These are phyloP conservation scores for Alternaria burnsii DNA, from an alignment of 2,329 filamentous ascomycete species.

Conservation along the genomic window DNA sequence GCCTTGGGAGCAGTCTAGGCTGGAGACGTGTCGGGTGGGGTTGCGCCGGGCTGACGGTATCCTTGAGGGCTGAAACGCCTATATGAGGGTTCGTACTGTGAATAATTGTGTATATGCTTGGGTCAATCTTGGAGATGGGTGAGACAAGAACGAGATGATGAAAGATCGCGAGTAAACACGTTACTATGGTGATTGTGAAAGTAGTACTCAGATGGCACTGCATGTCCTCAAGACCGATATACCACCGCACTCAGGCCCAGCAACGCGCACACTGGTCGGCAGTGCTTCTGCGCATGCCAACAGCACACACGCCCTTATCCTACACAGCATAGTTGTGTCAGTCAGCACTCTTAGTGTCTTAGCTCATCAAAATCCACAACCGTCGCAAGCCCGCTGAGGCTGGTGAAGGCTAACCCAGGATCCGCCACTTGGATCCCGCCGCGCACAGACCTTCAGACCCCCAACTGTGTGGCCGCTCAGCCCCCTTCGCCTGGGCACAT, in stretches of 20 bases:
- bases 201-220: not conserved
- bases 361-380: slow-evolving; percentile 1
- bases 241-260: slow-evolving; percentile 2
- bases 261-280: not conserved
- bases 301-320: slow-evolving; percentile 8
- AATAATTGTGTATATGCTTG: not conserved
- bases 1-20: not conserved
- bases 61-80: not conserved
- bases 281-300: not conserved
- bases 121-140: not conserved
- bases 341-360: slow-evolving; percentile 18
- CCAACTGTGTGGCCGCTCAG: slow-evolving; percentile 21
- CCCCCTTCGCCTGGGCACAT: slow-evolving; percentile 22
- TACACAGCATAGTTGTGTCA: slow-evolving; percentile 25
- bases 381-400: slow-evolving; percentile 34
- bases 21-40: not conserved
- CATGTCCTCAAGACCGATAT: not conserved
- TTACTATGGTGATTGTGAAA: not conserved
- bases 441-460: slow-evolving; percentile 3
- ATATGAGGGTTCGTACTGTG: not conserved
- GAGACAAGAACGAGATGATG: not conserved
- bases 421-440: slow-evolving; percentile 21
- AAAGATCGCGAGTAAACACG: not conserved
- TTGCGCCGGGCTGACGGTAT: slow-evolving; percentile 1
- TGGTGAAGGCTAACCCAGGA: slow-evolving; percentile 24